Conservation (phyloP, 2,329 filamentous ascomycete genomes). For the Tricladium varicosporioides region DNA sequence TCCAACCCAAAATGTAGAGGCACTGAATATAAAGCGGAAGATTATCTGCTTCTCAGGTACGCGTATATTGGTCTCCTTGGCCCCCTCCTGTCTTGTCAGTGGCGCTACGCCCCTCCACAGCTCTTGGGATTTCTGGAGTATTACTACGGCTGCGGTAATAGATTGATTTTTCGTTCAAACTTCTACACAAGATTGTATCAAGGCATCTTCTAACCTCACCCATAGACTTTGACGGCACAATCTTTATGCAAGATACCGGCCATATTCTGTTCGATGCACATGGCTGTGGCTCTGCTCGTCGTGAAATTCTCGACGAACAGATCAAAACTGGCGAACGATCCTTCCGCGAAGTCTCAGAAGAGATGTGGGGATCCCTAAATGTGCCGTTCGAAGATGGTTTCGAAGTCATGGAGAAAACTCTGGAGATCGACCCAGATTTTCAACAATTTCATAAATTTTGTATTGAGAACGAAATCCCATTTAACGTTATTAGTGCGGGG, state of each 20-base stretch:
- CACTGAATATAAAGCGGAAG: constrained; percentile 48
- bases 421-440: constrained; percentile 65
- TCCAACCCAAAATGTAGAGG: constrained; percentile 25
- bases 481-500: constrained; percentile 68
- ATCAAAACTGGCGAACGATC: constrained; percentile 64
- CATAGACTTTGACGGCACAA: constrained; percentile 68
- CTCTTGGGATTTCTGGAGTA: no score
- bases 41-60: constrained; percentile 58
- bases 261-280: constrained; percentile 66
- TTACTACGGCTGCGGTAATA: no score
- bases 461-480: constrained; percentile 59
- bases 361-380: constrained; percentile 67
- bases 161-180: no score
- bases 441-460: constrained; percentile 64
- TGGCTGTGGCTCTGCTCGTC: constrained; percentile 57
- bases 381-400: constrained; percentile 69
- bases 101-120: not conserved
- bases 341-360: constrained; percentile 68
- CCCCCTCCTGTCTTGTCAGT: not conserved
- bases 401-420: constrained; percentile 57
- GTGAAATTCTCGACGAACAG: constrained; percentile 58
- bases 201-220: not conserved
- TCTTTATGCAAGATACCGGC: constrained; percentile 70
- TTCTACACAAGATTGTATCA: not conserved
- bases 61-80: constrained; percentile 14